A percentile compares a stretch with the other conserved stretches of the same genome.
phyloP scores from a whole-genome alignment of 2,329 filamentous ascomycete genomes.

The Monosporascus sp. region DNA sequence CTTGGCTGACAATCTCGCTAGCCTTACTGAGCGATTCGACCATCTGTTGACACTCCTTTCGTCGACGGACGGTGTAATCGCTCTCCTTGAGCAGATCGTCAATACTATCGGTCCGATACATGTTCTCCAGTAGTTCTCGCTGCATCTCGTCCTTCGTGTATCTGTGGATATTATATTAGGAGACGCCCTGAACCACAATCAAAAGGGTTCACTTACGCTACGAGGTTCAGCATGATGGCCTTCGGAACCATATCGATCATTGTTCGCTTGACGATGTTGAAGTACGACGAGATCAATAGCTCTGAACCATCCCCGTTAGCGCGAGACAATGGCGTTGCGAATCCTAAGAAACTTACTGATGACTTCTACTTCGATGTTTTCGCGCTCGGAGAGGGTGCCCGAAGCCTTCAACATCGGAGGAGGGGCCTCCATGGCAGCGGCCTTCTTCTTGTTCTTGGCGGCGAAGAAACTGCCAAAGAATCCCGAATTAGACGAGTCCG shows the following conservation, averaged over 20 bases:
- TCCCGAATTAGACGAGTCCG: constrained; percentile 55
- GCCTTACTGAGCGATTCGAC: constrained; percentile 87
- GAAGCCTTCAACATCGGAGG: constrained; percentile 91
- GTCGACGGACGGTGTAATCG: constrained; percentile 88
- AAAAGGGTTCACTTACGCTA: constrained; percentile 63
- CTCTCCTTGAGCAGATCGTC: constrained; percentile 97
- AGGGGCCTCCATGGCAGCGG: constrained; percentile 97
- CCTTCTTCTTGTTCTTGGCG: constrained; percentile 99
- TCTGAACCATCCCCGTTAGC: constrained; percentile 46
- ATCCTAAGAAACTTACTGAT: constrained; percentile 67
- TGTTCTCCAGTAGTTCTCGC: constrained; percentile 89
- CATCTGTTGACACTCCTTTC: constrained; percentile 99
- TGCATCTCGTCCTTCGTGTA: constrained; percentile 99
- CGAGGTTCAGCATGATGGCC: constrained; percentile 95
- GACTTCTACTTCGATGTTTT: constrained; percentile 93
- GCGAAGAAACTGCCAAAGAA: constrained; percentile 99
- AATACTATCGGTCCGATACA: constrained; percentile 87
- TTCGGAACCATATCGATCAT: constrained; percentile 99
- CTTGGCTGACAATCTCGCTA: constrained; percentile 90
- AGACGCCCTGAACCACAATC: not conserved
- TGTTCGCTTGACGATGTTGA: constrained; percentile 94
- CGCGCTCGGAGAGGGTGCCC: constrained; percentile 87
- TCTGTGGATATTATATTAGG: constrained; percentile 39
- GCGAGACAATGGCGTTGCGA: not conserved
- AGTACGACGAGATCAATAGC: constrained; percentile 93